Evolutionary conservation across 192 early-diverging fungal species (phyloP).

Genomic region (Coemansia sp.): DNA sequence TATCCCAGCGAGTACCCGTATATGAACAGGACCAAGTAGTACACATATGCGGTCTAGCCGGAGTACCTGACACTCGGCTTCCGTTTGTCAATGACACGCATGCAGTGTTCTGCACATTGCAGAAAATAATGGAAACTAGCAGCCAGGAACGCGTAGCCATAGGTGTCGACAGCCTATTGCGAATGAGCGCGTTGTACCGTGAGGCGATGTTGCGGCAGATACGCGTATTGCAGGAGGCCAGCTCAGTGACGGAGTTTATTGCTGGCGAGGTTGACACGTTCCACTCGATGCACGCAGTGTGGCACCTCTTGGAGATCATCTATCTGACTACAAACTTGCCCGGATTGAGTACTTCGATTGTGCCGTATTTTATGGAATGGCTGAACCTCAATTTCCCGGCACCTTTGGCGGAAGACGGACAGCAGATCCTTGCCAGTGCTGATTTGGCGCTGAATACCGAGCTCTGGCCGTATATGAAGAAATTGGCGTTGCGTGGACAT

Average conservation of each 20-base stretch:
- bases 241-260: constrained; percentile 18
- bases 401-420: constrained; percentile 34
- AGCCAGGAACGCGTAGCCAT: background rate
- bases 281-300: constrained; percentile 51
- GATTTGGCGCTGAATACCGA: constrained; percentile 12
- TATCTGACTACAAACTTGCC: constrained; percentile 38
- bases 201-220: constrained; percentile 53
- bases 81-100: constrained; percentile 55
- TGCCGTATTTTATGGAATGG: constrained; percentile 47
- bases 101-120: constrained; percentile 45
- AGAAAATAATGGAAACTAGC: constrained; percentile 26
- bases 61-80: constrained; percentile 30
- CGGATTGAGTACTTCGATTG: constrained; percentile 31
- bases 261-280: constrained; percentile 27
- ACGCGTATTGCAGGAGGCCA: constrained; percentile 33
- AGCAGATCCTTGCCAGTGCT: constrained; percentile 17
- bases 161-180: constrained; percentile 22
- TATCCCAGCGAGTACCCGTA: background rate
- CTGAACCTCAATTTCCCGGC: constrained; percentile 57
- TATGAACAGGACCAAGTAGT: constrained; percentile 44
- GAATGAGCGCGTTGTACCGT: constrained; percentile 48
- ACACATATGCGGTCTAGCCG: constrained; percentile 19
- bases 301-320: constrained; percentile 56
- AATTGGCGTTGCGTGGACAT: constrained; percentile 47
- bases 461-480: constrained; percentile 45